Conservation (phyloP, 176 grass and related monocot species). For the Raddia guianensis region DNA sequence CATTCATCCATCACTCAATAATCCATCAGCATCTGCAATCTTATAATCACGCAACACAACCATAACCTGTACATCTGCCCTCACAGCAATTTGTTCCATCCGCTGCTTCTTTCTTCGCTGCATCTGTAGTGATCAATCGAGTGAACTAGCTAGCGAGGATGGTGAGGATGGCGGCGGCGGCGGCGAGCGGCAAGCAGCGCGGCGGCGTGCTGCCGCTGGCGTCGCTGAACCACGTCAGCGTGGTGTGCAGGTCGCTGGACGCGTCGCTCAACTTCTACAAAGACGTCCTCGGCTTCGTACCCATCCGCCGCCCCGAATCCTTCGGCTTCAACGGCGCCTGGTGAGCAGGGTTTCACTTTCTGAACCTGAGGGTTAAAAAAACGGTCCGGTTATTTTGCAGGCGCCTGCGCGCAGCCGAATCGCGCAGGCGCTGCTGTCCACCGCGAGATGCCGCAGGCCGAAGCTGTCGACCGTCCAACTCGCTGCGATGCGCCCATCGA, state of each 20-base stretch:
- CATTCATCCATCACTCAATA: too few species aligned
- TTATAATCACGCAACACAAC: too few species aligned
- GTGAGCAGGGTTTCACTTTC: constrained; percentile 23
- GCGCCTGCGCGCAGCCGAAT: too few species aligned
- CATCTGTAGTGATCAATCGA: neutral
- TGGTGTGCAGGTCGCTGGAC: constrained; percentile 74
- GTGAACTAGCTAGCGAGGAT: neutral
- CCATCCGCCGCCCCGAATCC: constrained; percentile 59
- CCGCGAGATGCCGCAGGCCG: too few species aligned
- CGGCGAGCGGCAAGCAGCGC: neutral
- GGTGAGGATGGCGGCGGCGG: constrained; percentile 36
- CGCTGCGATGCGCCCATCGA: too few species aligned
- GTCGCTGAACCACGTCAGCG: constrained; percentile 87
- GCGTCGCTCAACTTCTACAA: constrained; percentile 75
- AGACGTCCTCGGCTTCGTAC: constrained; percentile 75
- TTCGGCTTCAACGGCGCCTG: constrained; percentile 86
- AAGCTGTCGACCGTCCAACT: too few species aligned
- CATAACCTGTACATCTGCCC: too few species aligned
- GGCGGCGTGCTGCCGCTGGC: constrained; percentile 65
- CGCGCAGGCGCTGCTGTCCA: too few species aligned
- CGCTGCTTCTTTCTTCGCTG: too few species aligned
- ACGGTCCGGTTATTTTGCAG: too few species aligned
- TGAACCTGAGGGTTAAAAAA: too few species aligned
- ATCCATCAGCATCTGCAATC: neutral
- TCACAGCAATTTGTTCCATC: too few species aligned